Conservation (phyloP, 2,329 filamentous ascomycete genomes). For the Fusarium sp. region DNA sequence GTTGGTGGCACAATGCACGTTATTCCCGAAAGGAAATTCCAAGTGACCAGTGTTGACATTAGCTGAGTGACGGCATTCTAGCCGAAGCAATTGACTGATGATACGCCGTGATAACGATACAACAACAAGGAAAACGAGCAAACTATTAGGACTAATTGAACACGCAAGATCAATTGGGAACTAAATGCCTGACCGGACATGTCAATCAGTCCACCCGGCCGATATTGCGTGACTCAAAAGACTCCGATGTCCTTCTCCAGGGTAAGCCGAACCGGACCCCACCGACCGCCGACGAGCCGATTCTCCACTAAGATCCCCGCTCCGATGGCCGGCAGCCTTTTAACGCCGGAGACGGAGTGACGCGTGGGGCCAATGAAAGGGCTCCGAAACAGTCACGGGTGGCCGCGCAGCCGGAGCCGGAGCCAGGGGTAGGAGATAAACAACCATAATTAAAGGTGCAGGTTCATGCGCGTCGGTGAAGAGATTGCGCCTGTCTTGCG, state of each 20-base stretch:
- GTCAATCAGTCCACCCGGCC: not conserved
- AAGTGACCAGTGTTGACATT: no score
- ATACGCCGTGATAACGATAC: no score
- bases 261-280: constrained; percentile 19
- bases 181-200: not conserved
- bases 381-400: constrained; percentile 28
- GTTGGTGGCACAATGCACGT: not conserved
- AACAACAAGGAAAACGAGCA: no score
- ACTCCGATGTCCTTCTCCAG: constrained; percentile 12
- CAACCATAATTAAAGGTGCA: constrained; percentile 27
- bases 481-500: not conserved
- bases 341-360: constrained; percentile 29
- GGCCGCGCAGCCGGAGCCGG: constrained; percentile 22
- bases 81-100: no score
- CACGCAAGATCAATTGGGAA: not conserved
- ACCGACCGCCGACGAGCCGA: constrained; percentile 24
- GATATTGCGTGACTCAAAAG: no score
- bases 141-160: no score
- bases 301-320: constrained; percentile 20
- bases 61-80: no score
- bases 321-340: constrained; percentile 43
- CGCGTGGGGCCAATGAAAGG: constrained; percentile 29
- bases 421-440: constrained; percentile 20
- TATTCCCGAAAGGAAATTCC: not conserved
- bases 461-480: not conserved